Base-by-base conservation (phyloP, 768 basidiomycete species). In the Mycena pura region DNA sequence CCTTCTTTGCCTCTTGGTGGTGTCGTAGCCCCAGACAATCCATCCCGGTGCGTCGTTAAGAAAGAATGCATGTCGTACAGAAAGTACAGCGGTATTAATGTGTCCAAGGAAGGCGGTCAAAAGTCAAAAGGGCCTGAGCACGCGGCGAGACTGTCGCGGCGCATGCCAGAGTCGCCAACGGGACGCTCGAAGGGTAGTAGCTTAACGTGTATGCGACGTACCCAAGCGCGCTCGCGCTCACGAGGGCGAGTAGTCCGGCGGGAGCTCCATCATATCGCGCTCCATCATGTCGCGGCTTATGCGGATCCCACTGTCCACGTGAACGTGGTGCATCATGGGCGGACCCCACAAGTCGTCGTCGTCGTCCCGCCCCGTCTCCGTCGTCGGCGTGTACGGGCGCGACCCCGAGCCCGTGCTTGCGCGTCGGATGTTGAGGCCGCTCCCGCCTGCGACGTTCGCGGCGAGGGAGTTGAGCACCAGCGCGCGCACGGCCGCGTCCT, bases 221-320 rank as follows among this genome's bases (percentile, higher is more conserved):
- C n/a, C n/a, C n/a, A n/a, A n/a, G n/a, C n/a, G n/a, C n/a, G n/a
- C n/a, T n/a, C n/a, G n/a, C n/a, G n/a, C n/a, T 44, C 29, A 59
- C 3, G 49, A n/a, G 6, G 62, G 50, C 9, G 56, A 49, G 31
- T 63, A 63, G 22, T 27, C 34, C 4, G 62, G 62, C 22, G 62
- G 62, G n/a, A 57, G 21, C 44, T 63, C 62, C 50, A 63, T 57
- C 45, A 63, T 32, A 5, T 49, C 44, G 21, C 62, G 62, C 44
- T 63, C 62, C 50, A 63, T 57, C 45, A 63, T 32, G 5, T 49
- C 44, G 21, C 62, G 62, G 32, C 62, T 63, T 24, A 63, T 41
- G 13, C 62, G 62, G 11, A 63, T 57, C 3, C 62, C 62, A 21
- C 62, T 63, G 31, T 63, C 62, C 14, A 57, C 56, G 27, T 63